Evolutionary conservation across 345 rosid genomes (phyloP), one percentile per base, ranked within the genome.

Genomic region (Corchorus capsularis): DNA sequence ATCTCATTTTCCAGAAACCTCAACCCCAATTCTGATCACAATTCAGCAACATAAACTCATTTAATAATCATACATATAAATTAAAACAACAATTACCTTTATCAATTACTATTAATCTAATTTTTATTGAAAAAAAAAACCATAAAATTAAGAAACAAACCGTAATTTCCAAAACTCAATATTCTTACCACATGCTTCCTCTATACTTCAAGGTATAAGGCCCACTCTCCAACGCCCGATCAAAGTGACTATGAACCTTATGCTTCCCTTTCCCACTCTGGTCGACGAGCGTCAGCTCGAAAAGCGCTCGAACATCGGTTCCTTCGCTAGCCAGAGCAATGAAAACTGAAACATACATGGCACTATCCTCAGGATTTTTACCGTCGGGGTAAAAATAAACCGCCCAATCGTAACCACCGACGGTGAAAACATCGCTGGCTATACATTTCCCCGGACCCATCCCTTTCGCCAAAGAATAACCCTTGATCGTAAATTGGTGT

Each of bases 301-400:
- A 96, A 82, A 92, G 82, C 14, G 99, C 98, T 84, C 99, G 86
- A 34, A 96, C 90, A 64, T 96, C 99, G n/a, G 87, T 88, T 11
- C 95, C 97, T 49, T 92, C 98, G 71, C 98, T 91, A 7, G 94
- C 92, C 50, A 96, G 71, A 20, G 97, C 98, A 66, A 96, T 89
- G 85, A 91, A 96, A 65, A 92, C 89, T 52, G 97, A 96, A 4
- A 93, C 97, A 49, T 96, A 92, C 79, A 80, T 12, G 49, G 92
- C 66, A 39, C 72, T 86, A 77, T 96, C 97, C 83, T 92, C 97
- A 0, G 90, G 89, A 68, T 89, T 94, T 76, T 91, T 96, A 9
- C 98, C 99, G 74, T 94, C 94, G 0, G 99, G 99, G 57, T 94
- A 96, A 64, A 96, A 96, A 82, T 91, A 94, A 75, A 96, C 82